phyloP scores from a whole-genome alignment of 2,329 filamentous ascomycete species.

The Penicillium paneum region DNA sequence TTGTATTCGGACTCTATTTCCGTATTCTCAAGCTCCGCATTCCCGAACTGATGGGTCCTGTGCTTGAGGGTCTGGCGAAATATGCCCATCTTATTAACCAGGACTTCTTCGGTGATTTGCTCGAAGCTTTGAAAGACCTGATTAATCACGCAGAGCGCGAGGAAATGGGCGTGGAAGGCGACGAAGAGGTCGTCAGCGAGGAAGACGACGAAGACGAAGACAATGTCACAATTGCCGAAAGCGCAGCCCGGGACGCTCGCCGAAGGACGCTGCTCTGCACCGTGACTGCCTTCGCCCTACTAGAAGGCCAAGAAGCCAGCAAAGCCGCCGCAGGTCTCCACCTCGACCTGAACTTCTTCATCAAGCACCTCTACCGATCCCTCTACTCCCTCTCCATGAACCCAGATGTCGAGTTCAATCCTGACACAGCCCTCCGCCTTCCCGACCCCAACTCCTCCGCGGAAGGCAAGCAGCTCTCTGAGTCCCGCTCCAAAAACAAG shows the following conservation, averaged over 20 bases:
- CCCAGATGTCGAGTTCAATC: conserved; percentile 77
- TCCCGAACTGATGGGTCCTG: conserved; percentile 89
- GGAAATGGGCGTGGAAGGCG: conserved; percentile 48
- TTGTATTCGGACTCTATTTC: conserved; percentile 95
- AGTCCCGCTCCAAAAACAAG: conserved; percentile 56
- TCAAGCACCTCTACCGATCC: conserved; percentile 84
- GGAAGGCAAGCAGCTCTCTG: conserved; percentile 38
- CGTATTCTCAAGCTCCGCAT: conserved; percentile 81
- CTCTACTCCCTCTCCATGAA: conserved; percentile 75
- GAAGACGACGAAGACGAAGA: conserved; percentile 38
- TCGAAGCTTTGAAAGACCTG: conserved; percentile 91
- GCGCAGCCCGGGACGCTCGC: conserved; percentile 66
- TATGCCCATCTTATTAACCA: conserved; percentile 98
- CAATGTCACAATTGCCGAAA: conserved; percentile 49
- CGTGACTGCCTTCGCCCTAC: conserved; percentile 92
- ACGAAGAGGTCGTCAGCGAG: conserved; percentile 36
- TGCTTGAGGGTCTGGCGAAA: conserved; percentile 87
- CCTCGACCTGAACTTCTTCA: conserved; percentile 93
- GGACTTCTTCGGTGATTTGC: conserved; percentile 94
- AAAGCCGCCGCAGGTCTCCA: conserved; percentile 77
- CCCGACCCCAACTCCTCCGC: conserved; percentile 59
- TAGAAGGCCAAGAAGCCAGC: conserved; percentile 88
- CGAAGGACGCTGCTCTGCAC: conserved; percentile 90
- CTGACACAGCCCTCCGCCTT: conserved; percentile 68
- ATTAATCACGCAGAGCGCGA: conserved; percentile 67